Base-by-base conservation (phyloP, 2,329 filamentous ascomycete species). In the Pseudofabraea citricarpa region DNA sequence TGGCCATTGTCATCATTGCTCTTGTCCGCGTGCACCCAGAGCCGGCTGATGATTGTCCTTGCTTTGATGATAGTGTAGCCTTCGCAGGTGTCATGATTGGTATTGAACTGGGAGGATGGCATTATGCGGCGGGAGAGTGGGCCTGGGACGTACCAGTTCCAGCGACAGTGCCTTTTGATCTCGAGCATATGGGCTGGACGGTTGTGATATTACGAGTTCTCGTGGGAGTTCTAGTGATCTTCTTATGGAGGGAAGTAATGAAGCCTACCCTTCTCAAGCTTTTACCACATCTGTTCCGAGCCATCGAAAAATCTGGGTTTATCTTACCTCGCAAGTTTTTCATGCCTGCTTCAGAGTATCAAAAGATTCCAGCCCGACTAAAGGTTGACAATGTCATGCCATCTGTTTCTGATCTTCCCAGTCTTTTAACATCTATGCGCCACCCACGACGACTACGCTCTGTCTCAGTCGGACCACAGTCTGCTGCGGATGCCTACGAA, bases 401-500 rank as follows among this genome's bases (percentile, higher is more conserved):
- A 10, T 83, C 83, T 9, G 85, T 94, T n/a, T 87, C 85, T 19
- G 89, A 96, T 49, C 79, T 97, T 18, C 88, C 91, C 3, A 77
- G 80, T 23, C 81, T 96, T 59, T 74, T 96, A 19, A 85, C 83
- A 47, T 89, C 83, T 32, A 87, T 97, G 36, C 81, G 89, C 19
- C 83, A 91, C 54, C 87, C 89, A 0, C 77, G 76, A 12, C 75
- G 89, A 46, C 84, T 84, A 48, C 79, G 93, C 40, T 85, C 90
- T 23, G 81, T 97, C 24, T 95, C 90, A 5, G 79, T 97, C 41
- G 93, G 93, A 0, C 93, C 93, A 2, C 93, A 97, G 66, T 96
- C 90, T 36, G 90, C 90, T 48, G 93, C 93, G 2, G 93, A 98
- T 67, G 93, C 90, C 19, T 95, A 96, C 66, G 93, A 98, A 69